A percentile compares a stretch with the other conserved stretches of the same genome.
Conservation (phyloP, 2,329 filamentous ascomycete species). For the Neofusicoccum cordaticola region DNA sequence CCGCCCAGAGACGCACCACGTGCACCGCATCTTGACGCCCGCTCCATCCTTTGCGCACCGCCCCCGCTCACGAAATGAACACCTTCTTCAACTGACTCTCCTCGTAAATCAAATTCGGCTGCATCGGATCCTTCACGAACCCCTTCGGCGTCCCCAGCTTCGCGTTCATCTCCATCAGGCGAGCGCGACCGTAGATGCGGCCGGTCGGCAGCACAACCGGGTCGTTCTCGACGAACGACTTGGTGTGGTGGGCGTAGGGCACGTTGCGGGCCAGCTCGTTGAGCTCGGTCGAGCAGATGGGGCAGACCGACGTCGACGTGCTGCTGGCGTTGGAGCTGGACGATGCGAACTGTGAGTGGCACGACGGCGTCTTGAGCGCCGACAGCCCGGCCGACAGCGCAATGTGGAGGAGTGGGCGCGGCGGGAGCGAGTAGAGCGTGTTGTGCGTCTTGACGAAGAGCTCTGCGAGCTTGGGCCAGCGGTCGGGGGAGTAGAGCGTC, state of each 20-base stretch:
- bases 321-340: slow-evolving; percentile 55
- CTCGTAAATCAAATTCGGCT: slow-evolving; percentile 58
- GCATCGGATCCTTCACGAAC: slow-evolving; percentile 74
- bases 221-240: slow-evolving; percentile 87
- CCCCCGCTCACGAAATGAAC: slow-evolving; percentile 67
- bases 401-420: slow-evolving; percentile 81
- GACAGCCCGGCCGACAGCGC: slow-evolving; percentile 88
- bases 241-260: slow-evolving; percentile 92
- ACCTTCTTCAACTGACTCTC: slow-evolving; percentile 73
- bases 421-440: slow-evolving; percentile 76
- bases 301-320: slow-evolving; percentile 73
- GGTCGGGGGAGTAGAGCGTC: slow-evolving; percentile 68
- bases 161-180: slow-evolving; percentile 71
- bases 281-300: slow-evolving; percentile 92
- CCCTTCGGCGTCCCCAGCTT: slow-evolving; percentile 70
- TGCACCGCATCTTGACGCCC: too few relatives aligned
- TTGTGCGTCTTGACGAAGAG: slow-evolving; percentile 87
- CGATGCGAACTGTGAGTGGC: slow-evolving; percentile 67
- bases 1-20: too few relatives aligned
- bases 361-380: slow-evolving; percentile 91
- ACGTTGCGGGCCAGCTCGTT: slow-evolving; percentile 86
- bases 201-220: slow-evolving; percentile 84
- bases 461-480: slow-evolving; percentile 74
- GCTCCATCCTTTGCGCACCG: too few relatives aligned
- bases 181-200: slow-evolving; percentile 74